Evolutionary conservation across 2,329 filamentous ascomycete species (phyloP).

Genomic region (Hortaea werneckii): DNA sequence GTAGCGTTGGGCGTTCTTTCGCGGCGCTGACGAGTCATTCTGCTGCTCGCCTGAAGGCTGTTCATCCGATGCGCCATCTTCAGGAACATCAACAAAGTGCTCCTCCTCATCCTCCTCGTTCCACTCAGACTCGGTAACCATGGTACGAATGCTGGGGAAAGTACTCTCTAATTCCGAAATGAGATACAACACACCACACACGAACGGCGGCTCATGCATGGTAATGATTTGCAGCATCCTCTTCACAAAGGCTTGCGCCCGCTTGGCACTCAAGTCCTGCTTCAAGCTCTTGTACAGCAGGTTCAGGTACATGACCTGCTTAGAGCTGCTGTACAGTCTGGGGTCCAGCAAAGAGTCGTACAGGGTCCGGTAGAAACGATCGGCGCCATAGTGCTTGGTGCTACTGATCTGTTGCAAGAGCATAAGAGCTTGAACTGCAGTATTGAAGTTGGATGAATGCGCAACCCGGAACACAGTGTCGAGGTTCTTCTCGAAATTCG

Average conservation of each 20-base stretch:
- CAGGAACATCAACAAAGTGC: slow-evolving; percentile 55
- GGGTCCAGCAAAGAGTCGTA: slow-evolving; percentile 93
- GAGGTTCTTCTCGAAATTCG: slow-evolving; percentile 74
- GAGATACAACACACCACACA: slow-evolving; percentile 86
- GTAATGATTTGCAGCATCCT: slow-evolving; percentile 78
- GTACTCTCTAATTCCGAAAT: slow-evolving; percentile 68
- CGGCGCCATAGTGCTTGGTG: slow-evolving; percentile 68
- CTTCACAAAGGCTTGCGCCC: slow-evolving; percentile 94
- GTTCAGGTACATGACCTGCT: slow-evolving; percentile 92
- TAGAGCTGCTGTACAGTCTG: slow-evolving; percentile 77
- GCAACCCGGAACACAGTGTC: slow-evolving; percentile 93
- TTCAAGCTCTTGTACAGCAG: slow-evolving; percentile 81
- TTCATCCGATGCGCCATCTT: slow-evolving; percentile 38
- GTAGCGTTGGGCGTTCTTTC: slow-evolving; percentile 39
- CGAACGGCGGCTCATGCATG: slow-evolving; percentile 84
- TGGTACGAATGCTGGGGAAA: slow-evolving; percentile 68
- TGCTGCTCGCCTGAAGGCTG: slow-evolving; percentile 16
- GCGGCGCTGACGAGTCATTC: slow-evolving; percentile 4
- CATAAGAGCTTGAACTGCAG: slow-evolving; percentile 88
- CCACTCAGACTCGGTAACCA: slow-evolving; percentile 73
- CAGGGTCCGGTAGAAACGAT: slow-evolving; percentile 88
- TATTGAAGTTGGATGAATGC: slow-evolving; percentile 98
- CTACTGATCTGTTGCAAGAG: slow-evolving; percentile 86
- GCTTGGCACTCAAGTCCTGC: slow-evolving; percentile 76
- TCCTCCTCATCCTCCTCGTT: slow-evolving; percentile 63